Conservation (phyloP, 2,329 filamentous ascomycete genomes). For the Pseudomassariella vexata region DNA sequence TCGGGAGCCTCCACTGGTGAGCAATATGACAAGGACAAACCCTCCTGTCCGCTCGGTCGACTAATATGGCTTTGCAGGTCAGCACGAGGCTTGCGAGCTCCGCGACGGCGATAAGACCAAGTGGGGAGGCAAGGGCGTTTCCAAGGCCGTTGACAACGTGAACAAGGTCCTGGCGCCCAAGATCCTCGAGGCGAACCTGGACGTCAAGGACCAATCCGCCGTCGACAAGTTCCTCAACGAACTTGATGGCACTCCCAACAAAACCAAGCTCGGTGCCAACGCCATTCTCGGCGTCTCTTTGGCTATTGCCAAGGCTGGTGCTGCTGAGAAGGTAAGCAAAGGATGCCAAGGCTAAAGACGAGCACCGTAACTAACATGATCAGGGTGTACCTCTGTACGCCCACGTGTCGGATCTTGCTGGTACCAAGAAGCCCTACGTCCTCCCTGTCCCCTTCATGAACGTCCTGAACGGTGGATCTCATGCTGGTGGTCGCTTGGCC, state of each 20-base stretch:
- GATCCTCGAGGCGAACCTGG: constrained; percentile 74
- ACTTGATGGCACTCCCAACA: constrained; percentile 80
- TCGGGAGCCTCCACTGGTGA: constrained; percentile 91
- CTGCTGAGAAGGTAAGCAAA: constrained; percentile 67
- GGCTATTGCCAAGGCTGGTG: constrained; percentile 82
- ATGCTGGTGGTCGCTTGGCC: constrained; percentile 91
- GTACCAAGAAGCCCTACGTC: constrained; percentile 87
- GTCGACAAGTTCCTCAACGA: constrained; percentile 80
- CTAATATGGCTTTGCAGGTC: constrained; percentile 46
- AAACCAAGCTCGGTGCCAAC: constrained; percentile 83
- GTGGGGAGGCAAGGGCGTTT: constrained; percentile 83
- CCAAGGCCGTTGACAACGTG: constrained; percentile 81
- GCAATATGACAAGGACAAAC: constrained; percentile 19
- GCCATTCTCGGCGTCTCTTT: constrained; percentile 81
- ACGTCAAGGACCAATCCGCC: constrained; percentile 81
- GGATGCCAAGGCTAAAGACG: no score
- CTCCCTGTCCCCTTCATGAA: constrained; percentile 92
- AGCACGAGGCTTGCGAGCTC: constrained; percentile 88
- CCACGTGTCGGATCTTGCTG: constrained; percentile 80
- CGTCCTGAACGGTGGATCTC: constrained; percentile 87
- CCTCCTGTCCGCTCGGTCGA: constrained; percentile 10
- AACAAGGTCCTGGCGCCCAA: constrained; percentile 75
- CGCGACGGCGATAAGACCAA: constrained; percentile 83
- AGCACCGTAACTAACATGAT: constrained; percentile 5
- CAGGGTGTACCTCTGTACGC: constrained; percentile 78